phyloP scores from a whole-genome alignment of 768 basidiomycete species.

The Gloeophyllum trabeum region DNA sequence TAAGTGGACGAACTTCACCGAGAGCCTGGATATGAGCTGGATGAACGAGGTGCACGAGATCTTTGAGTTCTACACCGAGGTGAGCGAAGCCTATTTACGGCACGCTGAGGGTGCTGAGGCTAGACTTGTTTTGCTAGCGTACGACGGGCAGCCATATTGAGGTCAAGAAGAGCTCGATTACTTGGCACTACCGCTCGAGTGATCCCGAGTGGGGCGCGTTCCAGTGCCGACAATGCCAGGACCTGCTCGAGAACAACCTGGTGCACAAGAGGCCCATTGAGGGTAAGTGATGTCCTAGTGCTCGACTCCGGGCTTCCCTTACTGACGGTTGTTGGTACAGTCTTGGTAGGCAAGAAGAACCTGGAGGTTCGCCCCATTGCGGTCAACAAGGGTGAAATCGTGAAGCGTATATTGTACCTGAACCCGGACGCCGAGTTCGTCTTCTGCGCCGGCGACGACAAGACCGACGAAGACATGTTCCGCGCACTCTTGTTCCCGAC shows the following conservation, averaged over 20 bases:
- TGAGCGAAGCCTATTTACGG: conserved; percentile 19
- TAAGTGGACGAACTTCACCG: conserved; percentile 85
- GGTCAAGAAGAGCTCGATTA: conserved; percentile 94
- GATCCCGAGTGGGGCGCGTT: conserved; percentile 98
- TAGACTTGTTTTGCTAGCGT: conserved; percentile 27
- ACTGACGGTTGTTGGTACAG: conserved; percentile 23
- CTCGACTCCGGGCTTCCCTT: background rate
- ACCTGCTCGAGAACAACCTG: conserved; percentile 89
- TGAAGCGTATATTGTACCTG: conserved; percentile 85
- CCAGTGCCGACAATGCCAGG: conserved; percentile 95
- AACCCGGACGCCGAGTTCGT: conserved; percentile 93
- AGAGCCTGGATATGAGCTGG: conserved; percentile 93
- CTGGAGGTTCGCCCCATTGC: conserved; percentile 92
- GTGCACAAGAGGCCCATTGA: conserved; percentile 92
- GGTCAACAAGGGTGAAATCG: conserved; percentile 98
- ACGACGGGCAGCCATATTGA: conserved; percentile 96
- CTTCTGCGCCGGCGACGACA: conserved; percentile 98
- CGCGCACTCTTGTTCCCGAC: conserved; percentile 60
- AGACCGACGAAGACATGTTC: conserved; percentile 99
- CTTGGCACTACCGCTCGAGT: conserved; percentile 90
- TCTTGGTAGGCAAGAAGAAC: conserved; percentile 97
- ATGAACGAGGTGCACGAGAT: conserved; percentile 93
- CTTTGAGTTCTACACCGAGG: conserved; percentile 94
- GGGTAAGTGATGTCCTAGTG: conserved; percentile 28
- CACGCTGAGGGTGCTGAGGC: conserved; percentile 6